These are phyloP conservation scores for Peronospora belbahrii DNA, from an alignment of 352 stramenopile species.

Conservation along the genomic window DNA sequence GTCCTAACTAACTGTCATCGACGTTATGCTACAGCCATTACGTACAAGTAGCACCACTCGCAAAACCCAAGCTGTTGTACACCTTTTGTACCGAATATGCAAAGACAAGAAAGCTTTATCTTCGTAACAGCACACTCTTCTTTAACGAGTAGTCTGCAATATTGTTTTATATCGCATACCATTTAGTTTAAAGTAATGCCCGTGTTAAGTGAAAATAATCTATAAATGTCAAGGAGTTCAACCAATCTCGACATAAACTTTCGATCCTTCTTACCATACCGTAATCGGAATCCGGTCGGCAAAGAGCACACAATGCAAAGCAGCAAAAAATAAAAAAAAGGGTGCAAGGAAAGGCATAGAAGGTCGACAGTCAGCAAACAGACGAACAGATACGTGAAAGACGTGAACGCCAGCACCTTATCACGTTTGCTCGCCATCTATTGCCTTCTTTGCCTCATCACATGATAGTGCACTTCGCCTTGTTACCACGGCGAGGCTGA, in stretches of 20 bases:
- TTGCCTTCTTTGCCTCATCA: slow-evolving; percentile 28
- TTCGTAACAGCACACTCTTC: no score
- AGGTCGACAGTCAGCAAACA: slow-evolving; percentile 4
- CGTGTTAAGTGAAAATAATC: slow-evolving; percentile 26
- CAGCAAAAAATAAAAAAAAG: slow-evolving; percentile 33
- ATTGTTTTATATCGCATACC: no score
- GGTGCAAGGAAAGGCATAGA: slow-evolving; percentile 6
- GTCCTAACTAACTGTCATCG: no score
- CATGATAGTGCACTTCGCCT: slow-evolving; percentile 83
- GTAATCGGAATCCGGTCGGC: slow-evolving; percentile 4
- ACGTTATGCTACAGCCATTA: no score
- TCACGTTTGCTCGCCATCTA: neutral
- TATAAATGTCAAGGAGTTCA: slow-evolving; percentile 8
- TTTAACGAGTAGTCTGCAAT: no score
- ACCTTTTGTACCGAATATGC: no score
- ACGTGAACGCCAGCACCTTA: neutral
- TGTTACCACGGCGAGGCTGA: slow-evolving; percentile 60
- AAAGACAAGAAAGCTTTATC: no score
- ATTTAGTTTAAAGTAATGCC: no score
- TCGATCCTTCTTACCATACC: slow-evolving; percentile 7
- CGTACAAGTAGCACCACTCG: no score
- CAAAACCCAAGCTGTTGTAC: no score
- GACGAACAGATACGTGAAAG: slow-evolving; percentile 1
- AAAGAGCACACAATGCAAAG: slow-evolving; percentile 18
- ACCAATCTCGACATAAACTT: slow-evolving; percentile 11